Evolutionary conservation across 1,284 basidiomycete genomes (phyloP), one percentile per base, ranked within the genome.

Genomic region (Rhodotorula sp.): DNA sequence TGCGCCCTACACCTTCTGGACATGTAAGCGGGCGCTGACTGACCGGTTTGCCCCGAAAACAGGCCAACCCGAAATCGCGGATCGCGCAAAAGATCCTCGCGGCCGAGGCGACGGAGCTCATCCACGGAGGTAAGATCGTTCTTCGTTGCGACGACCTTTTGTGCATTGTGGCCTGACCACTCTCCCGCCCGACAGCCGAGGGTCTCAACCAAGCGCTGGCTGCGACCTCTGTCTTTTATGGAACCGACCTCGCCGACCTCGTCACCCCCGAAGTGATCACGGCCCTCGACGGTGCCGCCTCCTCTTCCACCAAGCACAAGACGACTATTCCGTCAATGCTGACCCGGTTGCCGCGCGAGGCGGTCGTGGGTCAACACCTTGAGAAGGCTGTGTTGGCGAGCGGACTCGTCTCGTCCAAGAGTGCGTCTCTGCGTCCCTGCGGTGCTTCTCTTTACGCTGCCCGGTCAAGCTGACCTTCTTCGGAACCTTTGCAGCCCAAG

Each of bases 91-190:
- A 84, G n/a, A 80, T 86, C 16, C 84, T 98, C 3, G 95, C 95
- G 10, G 84, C 86, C 14, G 93, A 98, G 81, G 88, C 97, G 10
- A 97, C 93, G 0, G 86, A 90, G 73, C 85, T 98, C 68, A 88
- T 95, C 7, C 94, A 97, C 78, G 87, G 88, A 63, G 80, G 92
- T 93, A 79, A 64, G 85, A 82, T 7, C 3, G 16, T 19, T 14
- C 7, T 19, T 15, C 47, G 14, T 5, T 23, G 2, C n/a, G 2
- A 28, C 38, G 14, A 43, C 2, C 12, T 14, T 23, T 2, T 5
- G 1, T 6, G 19, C 5, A 15, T 2, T 14, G 7, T 2, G 15
- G 31, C 6, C 31, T 34, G n/a, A 56, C n/a, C 1, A 21, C 1
- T 16, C 43, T 58, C 23, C 45, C 26, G 10, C 8, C 72, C 1